Percentiles rank a stretch among this genome's conserved stretches.
These are phyloP conservation scores for Sarocladiaceae sp. DNA, from an alignment of 2,329 filamentous ascomycete species.

Conservation along the genomic window DNA sequence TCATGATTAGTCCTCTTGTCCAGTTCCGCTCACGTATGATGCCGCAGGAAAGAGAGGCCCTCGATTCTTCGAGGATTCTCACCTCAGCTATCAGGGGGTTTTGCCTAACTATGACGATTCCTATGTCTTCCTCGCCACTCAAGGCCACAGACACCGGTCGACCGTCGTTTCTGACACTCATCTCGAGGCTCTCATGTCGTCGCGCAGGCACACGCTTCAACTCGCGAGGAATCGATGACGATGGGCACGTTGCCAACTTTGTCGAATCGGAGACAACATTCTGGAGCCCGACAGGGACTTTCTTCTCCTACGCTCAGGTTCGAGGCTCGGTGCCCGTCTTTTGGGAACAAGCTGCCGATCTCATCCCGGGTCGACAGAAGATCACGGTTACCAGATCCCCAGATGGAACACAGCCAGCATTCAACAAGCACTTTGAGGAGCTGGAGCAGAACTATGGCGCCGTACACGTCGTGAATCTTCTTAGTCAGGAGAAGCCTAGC, in stretches of 20 bases:
- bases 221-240: constrained; percentile 93
- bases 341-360: constrained; percentile 88
- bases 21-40: constrained; percentile 80
- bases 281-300: constrained; percentile 69
- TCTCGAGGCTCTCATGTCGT: constrained; percentile 84
- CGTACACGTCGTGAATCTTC: constrained; percentile 85
- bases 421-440: constrained; percentile 90
- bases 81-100: constrained; percentile 94
- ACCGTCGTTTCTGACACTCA: constrained; percentile 79
- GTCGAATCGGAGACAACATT: constrained; percentile 96
- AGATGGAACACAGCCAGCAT: constrained; percentile 88
- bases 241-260: constrained; percentile 96
- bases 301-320: constrained; percentile 91
- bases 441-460: constrained; percentile 82
- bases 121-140: constrained; percentile 66
- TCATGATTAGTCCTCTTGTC: constrained; percentile 91
- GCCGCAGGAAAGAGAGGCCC: constrained; percentile 63
- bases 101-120: constrained; percentile 79
- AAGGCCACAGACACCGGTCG: constrained; percentile 60
- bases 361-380: constrained; percentile 89
- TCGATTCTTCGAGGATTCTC: constrained; percentile 83
- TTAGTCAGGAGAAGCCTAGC: constrained; percentile 82
- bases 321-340: constrained; percentile 92
- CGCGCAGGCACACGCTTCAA: constrained; percentile 95
- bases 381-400: constrained; percentile 82